Evolutionary conservation across 176 grass and related monocot species (phyloP).

Genomic region (Juncus inflexus): DNA sequence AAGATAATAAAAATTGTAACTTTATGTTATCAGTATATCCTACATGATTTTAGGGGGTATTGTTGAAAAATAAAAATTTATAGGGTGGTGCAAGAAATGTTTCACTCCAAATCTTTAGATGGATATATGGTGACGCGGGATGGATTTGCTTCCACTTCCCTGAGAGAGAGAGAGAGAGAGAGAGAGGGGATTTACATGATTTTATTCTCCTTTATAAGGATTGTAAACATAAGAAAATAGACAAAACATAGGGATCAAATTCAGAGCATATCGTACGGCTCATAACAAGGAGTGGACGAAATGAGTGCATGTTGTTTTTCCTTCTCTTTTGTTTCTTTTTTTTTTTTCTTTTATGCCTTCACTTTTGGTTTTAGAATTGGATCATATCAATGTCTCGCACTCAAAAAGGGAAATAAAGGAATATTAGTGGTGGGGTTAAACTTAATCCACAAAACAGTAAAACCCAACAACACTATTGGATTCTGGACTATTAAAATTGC

Average conservation of each 20-base stretch:
- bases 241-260: neutral
- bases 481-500: no score
- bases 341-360: constrained; percentile 20
- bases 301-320: constrained; percentile 26
- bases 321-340: constrained; percentile 1
- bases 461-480: no score
- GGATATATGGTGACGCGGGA: constrained; percentile 4
- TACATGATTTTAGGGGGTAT: no score
- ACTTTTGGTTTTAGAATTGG: constrained; percentile 21
- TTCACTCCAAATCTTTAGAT: no score
- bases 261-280: constrained; percentile 4
- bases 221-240: constrained; percentile 17
- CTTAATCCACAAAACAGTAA: no score
- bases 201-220: constrained; percentile 20
- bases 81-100: no score
- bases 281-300: constrained; percentile 22
- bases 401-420: constrained; percentile 11
- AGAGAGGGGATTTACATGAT: neutral
- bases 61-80: no score
- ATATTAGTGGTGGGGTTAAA: constrained; percentile 20
- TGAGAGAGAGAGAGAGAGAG: neutral
- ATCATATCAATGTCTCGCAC: constrained; percentile 26
- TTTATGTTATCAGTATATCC: no score
- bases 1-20: no score
- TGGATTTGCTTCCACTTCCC: constrained; percentile 25